Evolutionary conservation across 2,329 filamentous ascomycete genomes (phyloP).

Genomic region (Colletotrichum abscissum): DNA sequence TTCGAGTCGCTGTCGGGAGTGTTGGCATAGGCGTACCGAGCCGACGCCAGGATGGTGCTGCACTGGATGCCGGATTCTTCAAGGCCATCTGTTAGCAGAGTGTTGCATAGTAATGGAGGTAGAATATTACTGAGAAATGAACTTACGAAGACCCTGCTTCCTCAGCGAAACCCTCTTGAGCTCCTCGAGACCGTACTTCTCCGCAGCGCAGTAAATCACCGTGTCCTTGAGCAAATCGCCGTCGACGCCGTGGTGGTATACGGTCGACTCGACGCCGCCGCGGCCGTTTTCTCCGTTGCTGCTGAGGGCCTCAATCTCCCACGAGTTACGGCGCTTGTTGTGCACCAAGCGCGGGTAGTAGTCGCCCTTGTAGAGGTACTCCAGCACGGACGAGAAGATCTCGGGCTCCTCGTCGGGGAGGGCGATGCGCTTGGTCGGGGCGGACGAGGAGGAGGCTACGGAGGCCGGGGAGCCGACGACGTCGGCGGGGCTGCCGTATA

Average conservation of each 20-base stretch:
- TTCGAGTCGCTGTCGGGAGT: conserved; percentile 93
- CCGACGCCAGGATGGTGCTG: conserved; percentile 85
- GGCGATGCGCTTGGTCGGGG: conserved; percentile 72
- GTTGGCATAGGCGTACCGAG: conserved; percentile 89
- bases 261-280: conserved; percentile 69
- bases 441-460: background rate
- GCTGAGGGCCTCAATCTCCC: conserved; percentile 78
- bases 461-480: conserved; percentile 33
- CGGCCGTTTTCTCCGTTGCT: conserved; percentile 56
- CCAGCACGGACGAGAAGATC: conserved; percentile 89
- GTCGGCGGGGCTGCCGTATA: conserved; percentile 71
- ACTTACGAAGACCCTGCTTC: conserved; percentile 85
- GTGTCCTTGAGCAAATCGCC: conserved; percentile 86
- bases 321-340: conserved; percentile 83
- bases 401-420: conserved; percentile 89
- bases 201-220: conserved; percentile 88
- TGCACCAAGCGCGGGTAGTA: conserved; percentile 87
- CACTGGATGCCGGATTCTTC: conserved; percentile 82
- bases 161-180: conserved; percentile 86
- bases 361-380: conserved; percentile 94
- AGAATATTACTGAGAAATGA: too few relatives aligned
- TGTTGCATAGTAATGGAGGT: background rate
- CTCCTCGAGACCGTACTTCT: conserved; percentile 85
- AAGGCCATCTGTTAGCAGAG: conserved; percentile 12
- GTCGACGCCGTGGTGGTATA: conserved; percentile 74